Evolutionary conservation across 2,329 filamentous ascomycete species (phyloP), one percentile per base, ranked within the genome.

Genomic region (Graphiopsis chlorocephala): DNA sequence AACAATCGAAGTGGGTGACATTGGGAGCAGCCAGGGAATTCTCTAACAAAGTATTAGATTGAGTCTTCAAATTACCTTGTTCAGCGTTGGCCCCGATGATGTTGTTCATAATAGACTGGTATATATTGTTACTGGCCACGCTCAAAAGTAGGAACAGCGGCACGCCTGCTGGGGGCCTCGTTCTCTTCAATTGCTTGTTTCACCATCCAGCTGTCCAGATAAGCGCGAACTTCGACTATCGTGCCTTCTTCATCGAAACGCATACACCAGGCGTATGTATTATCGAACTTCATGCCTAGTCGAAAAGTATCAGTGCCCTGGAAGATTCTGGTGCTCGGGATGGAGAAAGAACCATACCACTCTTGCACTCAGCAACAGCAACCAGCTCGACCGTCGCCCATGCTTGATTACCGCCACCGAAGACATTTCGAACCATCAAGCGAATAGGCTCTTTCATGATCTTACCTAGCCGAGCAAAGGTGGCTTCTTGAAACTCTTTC

Each of bases 381-480:
- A 69, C 69, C n/a, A 73, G 64, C 64, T 74, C 72, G 4, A 72
- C 61, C 0, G 67, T 64, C 2, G 72, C 72, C 72, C 72, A 74
- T 42, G 68, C 68, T 57, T 72, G 66, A n/a, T 69, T 64, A 17
- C 70, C 70, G 14, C 66, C 67, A 2, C 71, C 71, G 12, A 71
- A 61, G 2, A 73, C 70, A 64, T 74, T 74, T n/a, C 68, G 63
- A 29, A 72, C 60, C 20, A 67, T 67, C 3, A 72, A 64, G 31
- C 67, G 53, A n/a, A 74, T 60, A 12, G 69, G 71, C 23, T 68
- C 66, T 7, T 63, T 61, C 47, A 74, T 65, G 11, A 68, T 63
- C 8, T 56, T 66, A 20, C 65, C 65, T 17, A 70, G 56, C 2
- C 63, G 63, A 14, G 45, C 25, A 29, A 69, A 56, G 4, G 65